A percentile compares a stretch with the other conserved stretches of the same genome.
Conservation (phyloP, 1,284 basidiomycete species). For the Tausonia pullulans region DNA sequence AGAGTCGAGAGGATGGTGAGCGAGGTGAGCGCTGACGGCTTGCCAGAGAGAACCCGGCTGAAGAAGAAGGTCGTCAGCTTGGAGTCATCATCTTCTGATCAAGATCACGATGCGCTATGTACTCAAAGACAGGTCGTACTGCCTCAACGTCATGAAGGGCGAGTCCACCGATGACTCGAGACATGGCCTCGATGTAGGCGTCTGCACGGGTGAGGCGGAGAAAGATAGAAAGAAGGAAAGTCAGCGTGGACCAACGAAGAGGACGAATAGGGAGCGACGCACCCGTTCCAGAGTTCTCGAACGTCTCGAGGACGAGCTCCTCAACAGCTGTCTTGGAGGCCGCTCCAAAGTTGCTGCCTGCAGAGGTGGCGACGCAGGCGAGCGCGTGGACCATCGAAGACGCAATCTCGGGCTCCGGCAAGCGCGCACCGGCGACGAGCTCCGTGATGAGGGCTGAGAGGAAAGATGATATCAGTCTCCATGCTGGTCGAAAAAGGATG, state of each 20-base stretch:
- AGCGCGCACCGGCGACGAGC: conserved; percentile 43
- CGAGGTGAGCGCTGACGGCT: conserved; percentile 51
- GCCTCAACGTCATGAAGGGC: conserved; percentile 49
- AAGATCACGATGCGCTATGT: conserved; percentile 25
- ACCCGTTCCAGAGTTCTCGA: conserved; percentile 49
- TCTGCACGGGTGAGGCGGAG: conserved; percentile 39
- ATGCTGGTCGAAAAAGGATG: no score
- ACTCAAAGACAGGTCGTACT: conserved; percentile 59
- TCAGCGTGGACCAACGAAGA: not conserved
- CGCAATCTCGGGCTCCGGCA: conserved; percentile 60
- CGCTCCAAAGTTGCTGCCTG: conserved; percentile 62
- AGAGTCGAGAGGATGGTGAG: conserved; percentile 56
- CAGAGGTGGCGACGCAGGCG: conserved; percentile 62
- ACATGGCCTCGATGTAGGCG: conserved; percentile 58
- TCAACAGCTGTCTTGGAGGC: conserved; percentile 59
- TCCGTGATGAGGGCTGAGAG: conserved; percentile 62
- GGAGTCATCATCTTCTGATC: conserved; percentile 19
- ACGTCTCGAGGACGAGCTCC: conserved; percentile 68
- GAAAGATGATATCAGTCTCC: conserved; percentile 31
- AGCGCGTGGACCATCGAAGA: conserved; percentile 66
- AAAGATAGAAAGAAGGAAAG: not conserved
- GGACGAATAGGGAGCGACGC: conserved; percentile 42
- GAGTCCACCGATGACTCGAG: conserved; percentile 54
- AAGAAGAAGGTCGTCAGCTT: conserved; percentile 15
- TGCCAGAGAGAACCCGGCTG: conserved; percentile 46